Evolutionary conservation across 345 rosid genomes (phyloP).

Genomic region (Eucalyptus cloeziana): DNA sequence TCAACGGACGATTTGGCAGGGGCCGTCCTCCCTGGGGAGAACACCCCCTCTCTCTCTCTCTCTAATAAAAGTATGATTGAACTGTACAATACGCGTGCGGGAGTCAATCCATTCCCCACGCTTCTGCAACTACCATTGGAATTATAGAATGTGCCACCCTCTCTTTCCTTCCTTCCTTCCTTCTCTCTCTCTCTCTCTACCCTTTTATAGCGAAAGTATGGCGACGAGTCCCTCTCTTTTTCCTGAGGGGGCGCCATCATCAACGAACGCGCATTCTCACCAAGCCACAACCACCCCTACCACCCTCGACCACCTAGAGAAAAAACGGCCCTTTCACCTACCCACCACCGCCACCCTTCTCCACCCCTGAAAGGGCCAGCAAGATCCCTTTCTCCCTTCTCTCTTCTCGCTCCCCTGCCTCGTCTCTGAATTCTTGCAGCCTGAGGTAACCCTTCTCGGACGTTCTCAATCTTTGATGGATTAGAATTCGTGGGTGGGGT

Average conservation of each 20-base stretch:
- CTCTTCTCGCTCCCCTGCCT: neutral
- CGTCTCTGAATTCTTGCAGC: neutral
- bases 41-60: neutral
- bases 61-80: neutral
- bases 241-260: neutral
- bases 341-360: neutral
- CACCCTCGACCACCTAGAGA: neutral
- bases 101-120: neutral
- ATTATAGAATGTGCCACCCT: neutral
- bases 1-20: neutral
- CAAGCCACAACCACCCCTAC: neutral
- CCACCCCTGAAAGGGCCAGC: neutral
- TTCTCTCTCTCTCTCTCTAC: neutral
- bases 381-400: neutral
- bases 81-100: neutral
- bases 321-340: neutral
- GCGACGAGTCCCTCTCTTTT: neutral
- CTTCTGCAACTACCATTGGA: neutral
- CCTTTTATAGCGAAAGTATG: neutral
- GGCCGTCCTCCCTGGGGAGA: neutral
- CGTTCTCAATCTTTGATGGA: neutral
- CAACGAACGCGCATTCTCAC: neutral
- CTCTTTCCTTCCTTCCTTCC: neutral
- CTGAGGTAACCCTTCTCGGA: neutral
- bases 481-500: neutral